Percentiles rank a stretch among this genome's conserved stretches.
These are phyloP conservation scores for Rosa lucieae DNA, from an alignment of 306 rosid genomes.

Conservation along the genomic window DNA sequence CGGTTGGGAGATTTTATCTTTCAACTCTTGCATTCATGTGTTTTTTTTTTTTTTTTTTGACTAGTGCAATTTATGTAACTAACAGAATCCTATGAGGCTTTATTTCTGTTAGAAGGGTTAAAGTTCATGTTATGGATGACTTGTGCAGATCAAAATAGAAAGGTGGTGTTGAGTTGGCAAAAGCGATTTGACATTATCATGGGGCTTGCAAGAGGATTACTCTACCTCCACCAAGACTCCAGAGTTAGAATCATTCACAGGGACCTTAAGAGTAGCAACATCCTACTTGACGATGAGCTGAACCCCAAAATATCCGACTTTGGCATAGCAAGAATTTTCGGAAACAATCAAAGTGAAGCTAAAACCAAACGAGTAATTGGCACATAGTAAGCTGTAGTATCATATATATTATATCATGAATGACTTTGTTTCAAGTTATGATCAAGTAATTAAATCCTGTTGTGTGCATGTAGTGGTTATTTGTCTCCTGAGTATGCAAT, in stretches of 20 bases:
- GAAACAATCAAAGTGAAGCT: slow-evolving; percentile 26
- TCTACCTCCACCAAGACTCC: slow-evolving; percentile 28
- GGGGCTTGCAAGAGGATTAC: slow-evolving; percentile 28
- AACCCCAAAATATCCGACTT: slow-evolving; percentile 38
- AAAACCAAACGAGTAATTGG: slow-evolving; percentile 28
- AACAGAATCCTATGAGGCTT: neutral
- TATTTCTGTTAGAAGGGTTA: neutral
- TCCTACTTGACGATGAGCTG: slow-evolving; percentile 26
- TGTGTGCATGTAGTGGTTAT: slow-evolving; percentile 23
- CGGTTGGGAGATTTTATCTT: neutral
- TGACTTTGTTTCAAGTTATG: neutral
- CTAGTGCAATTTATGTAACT: neutral
- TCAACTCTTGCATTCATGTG: too few species aligned
- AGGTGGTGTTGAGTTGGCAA: slow-evolving; percentile 16
- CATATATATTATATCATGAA: neutral
- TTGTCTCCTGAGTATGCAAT: slow-evolving; percentile 33
- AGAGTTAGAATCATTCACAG: slow-evolving; percentile 28
- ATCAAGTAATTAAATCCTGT: neutral
- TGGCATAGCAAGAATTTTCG: slow-evolving; percentile 29
- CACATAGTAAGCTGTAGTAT: slow-evolving; percentile 13
- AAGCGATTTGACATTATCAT: slow-evolving; percentile 21
- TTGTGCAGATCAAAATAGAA: neutral
- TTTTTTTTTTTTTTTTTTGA: too few species aligned
- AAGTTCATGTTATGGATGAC: neutral
- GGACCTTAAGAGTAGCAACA: slow-evolving; percentile 29